A percentile compares a stretch with the other conserved stretches of the same genome.
Conservation (phyloP, 148 eudicot species). For the Spergularia marina region DNA sequence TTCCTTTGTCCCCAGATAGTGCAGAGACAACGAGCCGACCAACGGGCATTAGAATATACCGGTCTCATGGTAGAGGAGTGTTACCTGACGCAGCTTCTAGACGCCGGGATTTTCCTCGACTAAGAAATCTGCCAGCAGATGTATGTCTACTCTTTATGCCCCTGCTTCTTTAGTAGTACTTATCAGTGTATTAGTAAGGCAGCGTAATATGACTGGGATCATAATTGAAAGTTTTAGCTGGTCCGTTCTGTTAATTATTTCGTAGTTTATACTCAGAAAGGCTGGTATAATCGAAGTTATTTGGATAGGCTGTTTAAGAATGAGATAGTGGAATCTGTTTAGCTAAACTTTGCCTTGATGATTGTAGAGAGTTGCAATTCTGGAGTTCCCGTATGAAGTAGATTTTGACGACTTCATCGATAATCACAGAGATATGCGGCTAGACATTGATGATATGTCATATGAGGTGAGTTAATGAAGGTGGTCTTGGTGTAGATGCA, state of each 20-base stretch:
- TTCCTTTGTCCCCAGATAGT: slow-evolving; percentile 40
- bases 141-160: slow-evolving; percentile 38
- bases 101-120: slow-evolving; percentile 64
- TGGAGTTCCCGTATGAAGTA: slow-evolving; percentile 69
- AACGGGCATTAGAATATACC: slow-evolving; percentile 58
- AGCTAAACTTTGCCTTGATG: not conserved
- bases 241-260: not conserved
- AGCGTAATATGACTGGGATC: not conserved
- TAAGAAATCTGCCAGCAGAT: slow-evolving; percentile 69
- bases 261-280: not conserved
- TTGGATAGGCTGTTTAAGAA: not conserved
- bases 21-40: slow-evolving; percentile 47
- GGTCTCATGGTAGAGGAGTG: slow-evolving; percentile 56
- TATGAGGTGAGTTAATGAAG: slow-evolving; percentile 67
- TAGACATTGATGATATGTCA: slow-evolving; percentile 95
- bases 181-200: not conserved
- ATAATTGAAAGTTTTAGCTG: not conserved
- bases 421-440: slow-evolving; percentile 85
- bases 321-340: not conserved
- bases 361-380: slow-evolving; percentile 74
- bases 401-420: slow-evolving; percentile 50
- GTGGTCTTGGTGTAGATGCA: not conserved
- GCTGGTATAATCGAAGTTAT: not conserved
- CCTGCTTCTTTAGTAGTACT: not conserved
- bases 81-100: slow-evolving; percentile 51